Base-by-base conservation (phyloP, 371 early-diverging fungal species). In the Mucor plumbeus region DNA sequence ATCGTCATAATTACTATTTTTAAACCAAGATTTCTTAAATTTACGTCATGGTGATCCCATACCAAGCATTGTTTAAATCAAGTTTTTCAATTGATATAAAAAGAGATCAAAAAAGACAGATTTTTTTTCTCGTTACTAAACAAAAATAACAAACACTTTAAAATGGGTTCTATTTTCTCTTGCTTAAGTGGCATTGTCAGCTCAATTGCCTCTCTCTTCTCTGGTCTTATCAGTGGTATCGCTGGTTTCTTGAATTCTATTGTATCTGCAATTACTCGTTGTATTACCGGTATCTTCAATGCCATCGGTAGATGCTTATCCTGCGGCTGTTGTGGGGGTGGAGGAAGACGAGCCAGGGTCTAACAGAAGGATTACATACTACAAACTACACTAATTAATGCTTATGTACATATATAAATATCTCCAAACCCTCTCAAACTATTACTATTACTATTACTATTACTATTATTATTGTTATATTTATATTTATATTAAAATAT, bases 151-250 rank as follows among this genome's bases (percentile, higher is more conserved):
- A 40, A 8, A 47, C 26, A 50, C 26, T 10, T 50, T 15, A 70
- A 64, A 53, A 77, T 77, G 78, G 78, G 78, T 31, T 74, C 78
- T 57, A 70, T 77, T 36, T 68, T 74, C 31, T 77, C 78, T 43
- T 72, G 72, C 36, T 61, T 77, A 57, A 65, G 70, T 41, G 70
- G 72, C 19, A 67, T 77, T 19, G 72, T 69, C 13, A 53, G 59
- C 40, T 74, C 78, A 14, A 65, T 77, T 55, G 78, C 78, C 36
- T 72, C 75, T 15, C 47, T 74, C 17, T 47, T 77, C 31, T 72
- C 78, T 55, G 70, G 68, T 19, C 33, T 77, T 11, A 61, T 77
- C 15, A 65, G 70, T 41, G 78, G 67, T 54, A 69, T 77, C 39
- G 75, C 78, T 36, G 76, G 76, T 34, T 72, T 76, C 73, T 67